These are phyloP conservation scores for Beauveria sp. DNA, from an alignment of 2,329 filamentous ascomycete genomes.

Conservation along the genomic window DNA sequence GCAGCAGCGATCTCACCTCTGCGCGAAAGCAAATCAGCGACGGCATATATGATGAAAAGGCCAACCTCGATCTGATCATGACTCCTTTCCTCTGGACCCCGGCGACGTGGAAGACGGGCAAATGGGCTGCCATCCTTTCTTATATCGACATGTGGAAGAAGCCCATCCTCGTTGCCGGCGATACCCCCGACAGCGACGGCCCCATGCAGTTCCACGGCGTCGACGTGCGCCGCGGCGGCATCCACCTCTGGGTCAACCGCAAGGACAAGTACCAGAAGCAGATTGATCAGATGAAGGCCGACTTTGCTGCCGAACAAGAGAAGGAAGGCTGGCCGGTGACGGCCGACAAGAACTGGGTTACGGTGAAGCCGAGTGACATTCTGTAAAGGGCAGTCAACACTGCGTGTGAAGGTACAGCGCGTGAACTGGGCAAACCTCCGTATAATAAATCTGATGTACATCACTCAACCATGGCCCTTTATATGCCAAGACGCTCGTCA, in stretches of 20 bases:
- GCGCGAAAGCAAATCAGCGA: conserved; percentile 32
- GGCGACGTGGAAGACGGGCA: conserved; percentile 36
- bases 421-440: background rate
- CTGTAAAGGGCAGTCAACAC: conserved; percentile 17
- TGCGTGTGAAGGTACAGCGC: background rate
- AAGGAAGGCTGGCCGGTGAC: conserved; percentile 30
- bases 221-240: conserved; percentile 31
- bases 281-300: conserved; percentile 30
- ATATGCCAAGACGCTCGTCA: background rate
- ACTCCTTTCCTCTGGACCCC: conserved; percentile 36
- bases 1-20: conserved; percentile 23
- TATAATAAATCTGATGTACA: background rate
- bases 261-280: conserved; percentile 26
- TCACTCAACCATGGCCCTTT: background rate
- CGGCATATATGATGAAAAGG: conserved; percentile 26
- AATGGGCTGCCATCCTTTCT: conserved; percentile 34
- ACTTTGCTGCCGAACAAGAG: conserved; percentile 26
- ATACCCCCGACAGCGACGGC: conserved; percentile 35
- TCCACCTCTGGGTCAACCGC: conserved; percentile 36
- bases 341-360: conserved; percentile 38
- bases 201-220: conserved; percentile 39
- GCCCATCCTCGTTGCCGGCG: conserved; percentile 34
- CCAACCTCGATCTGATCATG: conserved; percentile 32
- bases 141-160: conserved; percentile 37
- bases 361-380: conserved; percentile 33